Base-by-base conservation (phyloP, 495 filamentous ascomycete genomes). In the Tuber magnatum region DNA sequence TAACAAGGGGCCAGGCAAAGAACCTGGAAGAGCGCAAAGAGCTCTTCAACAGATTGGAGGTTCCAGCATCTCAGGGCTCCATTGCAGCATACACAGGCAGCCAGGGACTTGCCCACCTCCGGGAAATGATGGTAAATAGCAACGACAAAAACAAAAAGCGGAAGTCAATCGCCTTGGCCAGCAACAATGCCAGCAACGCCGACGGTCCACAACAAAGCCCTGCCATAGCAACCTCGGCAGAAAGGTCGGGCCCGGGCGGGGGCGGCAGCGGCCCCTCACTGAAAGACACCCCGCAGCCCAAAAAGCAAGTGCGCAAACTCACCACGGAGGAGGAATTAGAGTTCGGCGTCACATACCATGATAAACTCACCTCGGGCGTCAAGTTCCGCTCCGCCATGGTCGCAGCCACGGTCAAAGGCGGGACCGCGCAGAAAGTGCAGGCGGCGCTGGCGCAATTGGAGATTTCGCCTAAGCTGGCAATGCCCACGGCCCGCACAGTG, bases 111-210 rank as follows among this genome's bases (percentile, higher is more conserved):
- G 88, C 90, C 40, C 88, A 90, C 71, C 88, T 99, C 20, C 88
- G 97, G 69, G 90, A 93, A 78, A 92, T 90, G 72, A 90, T 99
- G 71, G 81, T 91, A 42, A 85, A 88, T 80, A 89, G 88, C 74
- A 88, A 89, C 51, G 93, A 97, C 84, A 94, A 94, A 82, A 90
- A 88, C 78, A 97, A 97, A 85, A 97, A 97, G 81, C 88, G 91
- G 70, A 88, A 88, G 74, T 80, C 78, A 38, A 75, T 79, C 18
- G 73, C 78, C 5, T 51, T 82, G 69, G 73, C 69, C 16, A 40
- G 22, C n/a, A 43, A 71, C 6, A 87, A 87, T 28, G 83, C 91
- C 24, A 86, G 91, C 81, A 91, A 88, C 18, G 84, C 87, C 32
- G 90, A 91, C 69, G 86, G 83, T 10, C 80, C 46, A 16, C 77